Percentiles rank a stretch among this genome's conserved stretches.
These are phyloP conservation scores for Chrysosporium queenslandicum DNA, from an alignment of 2,329 filamentous ascomycete genomes.

Conservation along the genomic window DNA sequence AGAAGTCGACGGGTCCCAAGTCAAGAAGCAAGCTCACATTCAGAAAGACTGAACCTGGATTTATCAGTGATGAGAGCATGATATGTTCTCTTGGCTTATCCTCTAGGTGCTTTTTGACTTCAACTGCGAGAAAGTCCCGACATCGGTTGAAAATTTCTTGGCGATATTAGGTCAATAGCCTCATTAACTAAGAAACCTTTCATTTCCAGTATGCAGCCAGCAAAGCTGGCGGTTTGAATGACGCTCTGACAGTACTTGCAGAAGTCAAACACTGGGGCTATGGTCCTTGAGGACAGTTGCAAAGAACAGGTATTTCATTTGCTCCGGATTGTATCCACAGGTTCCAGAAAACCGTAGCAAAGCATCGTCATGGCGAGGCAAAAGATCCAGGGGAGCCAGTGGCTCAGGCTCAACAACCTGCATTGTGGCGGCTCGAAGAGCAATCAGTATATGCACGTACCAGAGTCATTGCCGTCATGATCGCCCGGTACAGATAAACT, in stretches of 20 bases:
- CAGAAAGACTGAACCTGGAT: no score
- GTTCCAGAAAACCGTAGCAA: background rate
- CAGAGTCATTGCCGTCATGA: slow-evolving; percentile 6
- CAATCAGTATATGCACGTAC: background rate
- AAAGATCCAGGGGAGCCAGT: background rate
- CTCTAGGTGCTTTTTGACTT: background rate
- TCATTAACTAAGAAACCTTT: no score
- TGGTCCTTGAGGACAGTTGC: no score
- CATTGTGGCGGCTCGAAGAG: background rate
- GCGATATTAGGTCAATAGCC: background rate
- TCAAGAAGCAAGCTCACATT: no score
- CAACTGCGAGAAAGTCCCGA: background rate
- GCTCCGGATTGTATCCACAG: background rate
- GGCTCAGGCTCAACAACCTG: background rate
- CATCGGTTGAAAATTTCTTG: background rate
- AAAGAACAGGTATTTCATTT: background rate
- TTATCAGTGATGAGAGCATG: no score
- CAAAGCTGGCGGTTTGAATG: no score
- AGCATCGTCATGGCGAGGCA: background rate
- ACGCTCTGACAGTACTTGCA: no score
- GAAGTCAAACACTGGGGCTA: no score
- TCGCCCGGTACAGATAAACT: background rate
- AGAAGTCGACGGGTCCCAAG: no score
- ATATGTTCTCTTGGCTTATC: no score
- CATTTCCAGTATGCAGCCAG: no score